Evolutionary conservation across 2,329 filamentous ascomycete species (phyloP).

Genomic region (Aspergillus amoenus): DNA sequence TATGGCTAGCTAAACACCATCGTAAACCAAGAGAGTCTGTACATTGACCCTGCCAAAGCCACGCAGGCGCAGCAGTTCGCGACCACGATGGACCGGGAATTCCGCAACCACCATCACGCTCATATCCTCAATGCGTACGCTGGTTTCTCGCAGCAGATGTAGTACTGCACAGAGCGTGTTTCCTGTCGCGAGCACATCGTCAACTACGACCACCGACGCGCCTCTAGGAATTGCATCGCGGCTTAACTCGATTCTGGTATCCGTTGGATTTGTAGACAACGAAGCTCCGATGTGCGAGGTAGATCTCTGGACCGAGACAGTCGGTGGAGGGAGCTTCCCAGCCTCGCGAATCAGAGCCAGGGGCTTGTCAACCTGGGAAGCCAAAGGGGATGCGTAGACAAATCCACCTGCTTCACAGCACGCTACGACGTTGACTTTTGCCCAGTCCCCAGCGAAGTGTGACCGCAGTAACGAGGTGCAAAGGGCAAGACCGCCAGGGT

Average conservation of each 20-base stretch:
- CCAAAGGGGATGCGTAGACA: slow-evolving; percentile 55
- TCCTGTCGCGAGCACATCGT: slow-evolving; percentile 61
- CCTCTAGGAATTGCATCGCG: slow-evolving; percentile 41
- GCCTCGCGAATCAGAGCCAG: slow-evolving; percentile 55
- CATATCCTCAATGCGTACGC: slow-evolving; percentile 44
- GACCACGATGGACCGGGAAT: slow-evolving; percentile 56
- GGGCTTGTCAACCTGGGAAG: slow-evolving; percentile 40
- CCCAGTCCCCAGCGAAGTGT: slow-evolving; percentile 51
- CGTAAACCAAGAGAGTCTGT: slow-evolving; percentile 56
- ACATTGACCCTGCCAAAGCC: slow-evolving; percentile 54
- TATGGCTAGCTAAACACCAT: slow-evolving; percentile 31
- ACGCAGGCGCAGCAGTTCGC: slow-evolving; percentile 44
- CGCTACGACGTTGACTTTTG: slow-evolving; percentile 45
- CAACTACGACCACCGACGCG: slow-evolving; percentile 55
- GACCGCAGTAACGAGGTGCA: slow-evolving; percentile 52
- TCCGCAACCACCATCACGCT: slow-evolving; percentile 57
- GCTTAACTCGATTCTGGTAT: slow-evolving; percentile 53
- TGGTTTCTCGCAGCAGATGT: slow-evolving; percentile 46
- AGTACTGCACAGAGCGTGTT: slow-evolving; percentile 56
- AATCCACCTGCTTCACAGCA: slow-evolving; percentile 60
- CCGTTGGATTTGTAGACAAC: slow-evolving; percentile 17
- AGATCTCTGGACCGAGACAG: slow-evolving; percentile 48
- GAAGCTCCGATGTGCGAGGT: slow-evolving; percentile 56
- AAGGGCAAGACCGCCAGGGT: slow-evolving; percentile 50
- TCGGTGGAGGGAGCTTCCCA: slow-evolving; percentile 61